These are phyloP conservation scores for Clathrus columnatus DNA, from an alignment of 768 basidiomycete genomes.

Conservation along the genomic window DNA sequence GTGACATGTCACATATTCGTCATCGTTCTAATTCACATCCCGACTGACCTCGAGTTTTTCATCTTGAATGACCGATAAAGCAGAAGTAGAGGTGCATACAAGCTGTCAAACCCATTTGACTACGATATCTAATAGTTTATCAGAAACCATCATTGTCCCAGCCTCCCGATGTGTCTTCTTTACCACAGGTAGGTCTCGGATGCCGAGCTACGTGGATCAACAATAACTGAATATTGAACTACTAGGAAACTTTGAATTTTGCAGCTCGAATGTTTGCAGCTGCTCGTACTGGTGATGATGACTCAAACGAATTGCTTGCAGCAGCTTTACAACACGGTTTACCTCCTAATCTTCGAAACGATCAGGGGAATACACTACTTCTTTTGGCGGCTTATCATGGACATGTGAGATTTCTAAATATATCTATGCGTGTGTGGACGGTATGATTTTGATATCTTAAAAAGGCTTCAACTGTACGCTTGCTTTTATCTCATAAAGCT, in stretches of 20 bases:
- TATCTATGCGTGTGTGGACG: neutral
- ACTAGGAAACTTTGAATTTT: conserved; percentile 31
- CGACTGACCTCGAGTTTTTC: too few relatives aligned
- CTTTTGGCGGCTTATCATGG: conserved; percentile 75
- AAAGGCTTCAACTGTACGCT: conserved; percentile 34
- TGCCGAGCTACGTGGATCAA: neutral
- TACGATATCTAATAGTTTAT: too few relatives aligned
- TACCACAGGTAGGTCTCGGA: neutral
- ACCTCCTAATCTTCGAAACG: conserved; percentile 64
- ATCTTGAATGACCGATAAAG: too few relatives aligned
- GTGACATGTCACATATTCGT: too few relatives aligned
- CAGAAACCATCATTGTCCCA: neutral
- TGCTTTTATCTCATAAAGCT: conserved; percentile 46
- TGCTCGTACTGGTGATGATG: conserved; percentile 48
- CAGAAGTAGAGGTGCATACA: too few relatives aligned
- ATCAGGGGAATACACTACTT: conserved; percentile 68
- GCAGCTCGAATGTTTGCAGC: conserved; percentile 71
- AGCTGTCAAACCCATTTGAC: too few relatives aligned
- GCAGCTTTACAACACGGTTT: conserved; percentile 61
- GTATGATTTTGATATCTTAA: neutral
- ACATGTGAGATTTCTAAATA: conserved; percentile 24
- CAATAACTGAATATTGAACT: neutral
- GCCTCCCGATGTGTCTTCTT: neutral
- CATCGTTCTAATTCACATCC: too few relatives aligned
- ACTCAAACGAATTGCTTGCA: conserved; percentile 32